These are phyloP conservation scores for Cyclotella baltica DNA, from an alignment of 108 stramenopile species.

Conservation along the genomic window DNA sequence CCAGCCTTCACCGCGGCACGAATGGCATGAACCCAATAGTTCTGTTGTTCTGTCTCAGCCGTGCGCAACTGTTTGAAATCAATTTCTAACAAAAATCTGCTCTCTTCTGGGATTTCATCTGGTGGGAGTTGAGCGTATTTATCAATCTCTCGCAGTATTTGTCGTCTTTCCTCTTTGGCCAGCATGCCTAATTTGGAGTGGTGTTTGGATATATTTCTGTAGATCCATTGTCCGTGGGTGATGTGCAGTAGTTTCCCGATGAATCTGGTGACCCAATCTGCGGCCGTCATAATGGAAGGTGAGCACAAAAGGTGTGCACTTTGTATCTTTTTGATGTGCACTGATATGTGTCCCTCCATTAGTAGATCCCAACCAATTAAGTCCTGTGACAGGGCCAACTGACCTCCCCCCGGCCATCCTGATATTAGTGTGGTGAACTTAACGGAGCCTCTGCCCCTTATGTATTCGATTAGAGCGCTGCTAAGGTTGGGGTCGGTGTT, in stretches of 20 bases:
- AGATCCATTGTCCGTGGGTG: slow-evolving; percentile 4
- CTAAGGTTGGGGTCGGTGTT: background rate
- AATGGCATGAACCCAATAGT: too few relatives aligned
- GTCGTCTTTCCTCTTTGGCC: background rate
- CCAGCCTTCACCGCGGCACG: too few relatives aligned
- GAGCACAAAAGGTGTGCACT: too few relatives aligned
- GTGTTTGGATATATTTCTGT: background rate
- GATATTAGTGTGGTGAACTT: too few relatives aligned
- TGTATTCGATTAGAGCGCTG: background rate
- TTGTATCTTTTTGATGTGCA: too few relatives aligned
- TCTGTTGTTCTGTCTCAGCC: too few relatives aligned
- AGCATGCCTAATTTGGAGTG: background rate
- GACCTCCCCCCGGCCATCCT: background rate
- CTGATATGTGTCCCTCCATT: background rate
- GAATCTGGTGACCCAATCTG: background rate
- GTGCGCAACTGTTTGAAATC: too few relatives aligned
- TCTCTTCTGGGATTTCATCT: background rate
- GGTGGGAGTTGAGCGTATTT: background rate
- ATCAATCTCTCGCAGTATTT: background rate
- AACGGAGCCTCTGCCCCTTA: background rate
- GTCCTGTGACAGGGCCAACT: background rate
- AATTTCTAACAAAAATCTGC: too few relatives aligned
- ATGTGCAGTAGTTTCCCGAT: background rate
- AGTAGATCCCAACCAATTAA: background rate
- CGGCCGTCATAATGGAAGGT: background rate